These are phyloP conservation scores for Ocimum tenuiflorum DNA, from an alignment of 257 asterid species.

Conservation along the genomic window DNA sequence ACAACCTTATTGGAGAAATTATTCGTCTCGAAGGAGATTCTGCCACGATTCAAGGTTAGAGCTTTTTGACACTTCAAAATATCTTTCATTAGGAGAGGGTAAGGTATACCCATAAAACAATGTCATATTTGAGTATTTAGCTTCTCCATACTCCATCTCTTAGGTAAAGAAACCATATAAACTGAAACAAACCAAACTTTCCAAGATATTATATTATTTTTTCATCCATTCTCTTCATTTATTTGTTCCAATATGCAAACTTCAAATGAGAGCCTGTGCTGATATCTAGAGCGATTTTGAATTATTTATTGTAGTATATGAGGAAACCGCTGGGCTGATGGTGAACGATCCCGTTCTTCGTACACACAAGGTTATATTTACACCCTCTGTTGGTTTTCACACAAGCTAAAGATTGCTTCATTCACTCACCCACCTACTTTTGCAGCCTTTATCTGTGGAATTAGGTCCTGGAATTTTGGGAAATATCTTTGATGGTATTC, in stretches of 20 bases:
- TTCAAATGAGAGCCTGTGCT: background rate
- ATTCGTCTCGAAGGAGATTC: slow-evolving; percentile 97
- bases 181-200: background rate
- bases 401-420: background rate
- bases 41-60: slow-evolving; percentile 88
- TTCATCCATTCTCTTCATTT: background rate
- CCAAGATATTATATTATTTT: background rate
- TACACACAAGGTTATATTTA: slow-evolving; percentile 65
- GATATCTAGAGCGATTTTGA: background rate
- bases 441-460: slow-evolving; percentile 90
- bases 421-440: slow-evolving; percentile 11
- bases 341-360: slow-evolving; percentile 97
- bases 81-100: slow-evolving; percentile 31
- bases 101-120: background rate
- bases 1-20: slow-evolving; percentile 92
- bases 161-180: background rate
- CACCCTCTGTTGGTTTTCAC: background rate
- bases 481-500: slow-evolving; percentile 92
- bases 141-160: background rate
- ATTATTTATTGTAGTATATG: slow-evolving; percentile 61
- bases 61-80: slow-evolving; percentile 18
- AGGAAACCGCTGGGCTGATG: slow-evolving; percentile 91
- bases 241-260: background rate
- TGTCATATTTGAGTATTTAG: background rate
- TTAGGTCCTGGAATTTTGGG: slow-evolving; percentile 96